Evolutionary conservation across 164 flowering plant species (phyloP).

Genomic region (Cinnamomum chago): DNA sequence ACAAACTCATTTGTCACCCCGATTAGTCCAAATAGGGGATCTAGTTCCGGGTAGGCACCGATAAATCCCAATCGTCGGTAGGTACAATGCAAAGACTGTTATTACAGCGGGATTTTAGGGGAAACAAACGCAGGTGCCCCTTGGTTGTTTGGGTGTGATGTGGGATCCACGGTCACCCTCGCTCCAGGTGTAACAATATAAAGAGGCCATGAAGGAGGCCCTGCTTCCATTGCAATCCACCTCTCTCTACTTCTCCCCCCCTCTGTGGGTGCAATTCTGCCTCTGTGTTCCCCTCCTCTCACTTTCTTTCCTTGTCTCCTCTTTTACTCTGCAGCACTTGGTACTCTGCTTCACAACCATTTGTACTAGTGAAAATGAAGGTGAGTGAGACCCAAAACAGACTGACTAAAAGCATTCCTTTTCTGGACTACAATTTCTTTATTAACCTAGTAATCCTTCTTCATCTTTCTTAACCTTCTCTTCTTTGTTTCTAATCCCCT

Average conservation of each 20-base stretch:
- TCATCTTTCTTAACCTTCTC: neutral
- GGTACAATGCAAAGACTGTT: no score
- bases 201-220: neutral
- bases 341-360: neutral
- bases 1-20: no score
- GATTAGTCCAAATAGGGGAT: no score
- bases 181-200: slow-evolving; percentile 1
- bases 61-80: no score
- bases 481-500: neutral
- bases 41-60: no score
- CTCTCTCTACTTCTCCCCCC: slow-evolving; percentile 9
- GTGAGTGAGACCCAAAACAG: neutral
- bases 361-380: neutral
- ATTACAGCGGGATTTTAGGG: no score
- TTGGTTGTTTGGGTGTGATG: no score
- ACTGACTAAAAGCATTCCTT: neutral
- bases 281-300: slow-evolving; percentile 4
- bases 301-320: neutral
- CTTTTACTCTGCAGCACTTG: neutral
- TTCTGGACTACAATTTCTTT: neutral
- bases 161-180: neutral
- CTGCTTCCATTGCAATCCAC: slow-evolving; percentile 5
- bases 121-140: no score
- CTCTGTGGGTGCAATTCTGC: slow-evolving; percentile 5
- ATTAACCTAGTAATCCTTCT: neutral